A percentile compares a stretch with the other conserved stretches of the same genome.
Evolutionary conservation across 495 filamentous ascomycete species (phyloP).

Genomic region (Aspergillus sparsus): DNA sequence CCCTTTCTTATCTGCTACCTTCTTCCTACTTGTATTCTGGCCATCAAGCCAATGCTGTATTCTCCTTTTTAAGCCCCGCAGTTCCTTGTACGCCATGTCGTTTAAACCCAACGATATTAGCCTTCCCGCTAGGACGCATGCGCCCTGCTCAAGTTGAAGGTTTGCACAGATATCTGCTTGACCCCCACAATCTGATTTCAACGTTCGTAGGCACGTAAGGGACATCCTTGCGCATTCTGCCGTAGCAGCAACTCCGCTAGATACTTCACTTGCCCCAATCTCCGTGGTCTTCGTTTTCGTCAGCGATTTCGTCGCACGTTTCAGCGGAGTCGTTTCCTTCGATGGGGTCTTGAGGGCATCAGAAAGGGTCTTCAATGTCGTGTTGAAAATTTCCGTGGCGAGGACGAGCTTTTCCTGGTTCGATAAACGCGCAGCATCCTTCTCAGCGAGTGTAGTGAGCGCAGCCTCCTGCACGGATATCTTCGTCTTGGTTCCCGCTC

Average conservation of each 20-base stretch:
- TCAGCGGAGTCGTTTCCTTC: constrained; percentile 55
- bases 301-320: constrained; percentile 43
- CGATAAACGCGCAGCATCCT: constrained; percentile 46
- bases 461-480: constrained; percentile 26
- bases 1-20: constrained; percentile 20
- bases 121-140: constrained; percentile 72
- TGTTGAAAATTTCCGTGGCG: constrained; percentile 81
- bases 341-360: constrained; percentile 62
- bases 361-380: constrained; percentile 68
- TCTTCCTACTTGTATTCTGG: constrained; percentile 24
- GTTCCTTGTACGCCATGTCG: constrained; percentile 75
- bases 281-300: constrained; percentile 18
- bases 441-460: constrained; percentile 34
- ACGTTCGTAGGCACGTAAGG: constrained; percentile 65
- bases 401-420: constrained; percentile 66
- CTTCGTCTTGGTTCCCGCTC: constrained; percentile 41
- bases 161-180: constrained; percentile 55
- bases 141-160: constrained; percentile 81
- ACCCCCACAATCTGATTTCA: constrained; percentile 52
- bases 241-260: constrained; percentile 37
- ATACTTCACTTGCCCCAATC: constrained; percentile 25
- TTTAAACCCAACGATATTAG: constrained; percentile 71
- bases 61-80: constrained; percentile 65
- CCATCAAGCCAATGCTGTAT: constrained; percentile 49
- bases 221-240: constrained; percentile 78